Conservation (phyloP, 2,329 filamentous ascomycete genomes). For the Fusarium ramigenum region DNA sequence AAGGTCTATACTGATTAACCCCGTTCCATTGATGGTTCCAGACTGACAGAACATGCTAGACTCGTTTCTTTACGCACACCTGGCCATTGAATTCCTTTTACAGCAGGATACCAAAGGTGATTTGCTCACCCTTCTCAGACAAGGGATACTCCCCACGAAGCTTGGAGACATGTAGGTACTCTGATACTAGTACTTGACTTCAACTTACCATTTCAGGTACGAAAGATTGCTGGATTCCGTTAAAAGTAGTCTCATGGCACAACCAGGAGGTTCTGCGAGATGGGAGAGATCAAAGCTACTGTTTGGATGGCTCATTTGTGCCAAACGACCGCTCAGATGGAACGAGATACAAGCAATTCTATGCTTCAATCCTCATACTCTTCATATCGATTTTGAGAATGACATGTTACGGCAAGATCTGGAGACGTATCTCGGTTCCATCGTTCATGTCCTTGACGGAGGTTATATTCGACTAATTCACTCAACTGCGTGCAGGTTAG, state of each 20-base stretch:
- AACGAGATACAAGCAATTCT: constrained; percentile 5
- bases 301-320: constrained; percentile 2
- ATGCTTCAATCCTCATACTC: background rate
- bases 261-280: fast-evolving
- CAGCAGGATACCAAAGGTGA: background rate
- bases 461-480: background rate
- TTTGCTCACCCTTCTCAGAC: fast-evolving
- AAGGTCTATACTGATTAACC: background rate
- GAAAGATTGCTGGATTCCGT: background rate
- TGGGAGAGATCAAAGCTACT: constrained; percentile 4
- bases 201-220: background rate
- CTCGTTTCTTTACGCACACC: background rate
- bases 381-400: background rate
- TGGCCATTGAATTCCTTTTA: background rate
- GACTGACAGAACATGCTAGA: background rate
- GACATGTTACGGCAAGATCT: background rate
- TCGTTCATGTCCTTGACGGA: background rate
- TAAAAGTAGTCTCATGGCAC: fast-evolving
- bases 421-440: constrained; percentile 3
- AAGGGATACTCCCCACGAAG: background rate
- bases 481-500: background rate
- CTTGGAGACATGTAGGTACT: background rate
- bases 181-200: fast-evolving
- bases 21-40: no score
- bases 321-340: background rate